phyloP scores from a whole-genome alignment of 768 basidiomycete genomes.

The Stropharia rugosoannulata region DNA sequence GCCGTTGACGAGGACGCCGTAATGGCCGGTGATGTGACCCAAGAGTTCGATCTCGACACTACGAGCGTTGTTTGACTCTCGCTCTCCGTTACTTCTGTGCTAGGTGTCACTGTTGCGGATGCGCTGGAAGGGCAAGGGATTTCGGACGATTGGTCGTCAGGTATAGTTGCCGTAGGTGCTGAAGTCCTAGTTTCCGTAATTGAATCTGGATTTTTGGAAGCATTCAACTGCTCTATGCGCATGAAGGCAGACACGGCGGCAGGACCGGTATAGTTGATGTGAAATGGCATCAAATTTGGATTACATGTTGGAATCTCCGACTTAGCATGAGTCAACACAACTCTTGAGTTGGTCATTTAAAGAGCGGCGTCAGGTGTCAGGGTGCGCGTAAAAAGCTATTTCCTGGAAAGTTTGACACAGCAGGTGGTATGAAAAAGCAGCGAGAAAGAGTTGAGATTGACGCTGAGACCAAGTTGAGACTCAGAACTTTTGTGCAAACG shows the following conservation, averaged over 20 bases:
- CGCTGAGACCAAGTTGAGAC: no score
- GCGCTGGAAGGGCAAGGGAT: neutral
- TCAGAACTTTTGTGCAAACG: neutral
- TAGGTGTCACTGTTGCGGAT: neutral
- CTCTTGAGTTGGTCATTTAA: neutral
- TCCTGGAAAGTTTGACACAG: neutral
- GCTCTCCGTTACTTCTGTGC: neutral
- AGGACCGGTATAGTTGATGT: constrained; percentile 66
- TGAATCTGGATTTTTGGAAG: constrained; percentile 11
- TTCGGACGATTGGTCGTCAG: neutral
- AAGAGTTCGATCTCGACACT: neutral
- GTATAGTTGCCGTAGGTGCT: neutral
- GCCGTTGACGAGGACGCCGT: constrained; percentile 11
- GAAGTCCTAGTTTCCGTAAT: constrained; percentile 3
- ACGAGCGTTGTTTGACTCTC: constrained; percentile 6
- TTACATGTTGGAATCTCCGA: constrained; percentile 28
- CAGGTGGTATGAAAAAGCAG: no score
- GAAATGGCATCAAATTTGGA: constrained; percentile 84
- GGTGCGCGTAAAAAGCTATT: neutral
- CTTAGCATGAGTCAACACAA: neutral
- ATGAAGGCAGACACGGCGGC: constrained; percentile 79
- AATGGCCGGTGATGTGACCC: constrained; percentile 4
- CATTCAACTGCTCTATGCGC: constrained; percentile 47
- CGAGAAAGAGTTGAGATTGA: no score
- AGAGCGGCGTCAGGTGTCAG: neutral